Base-by-base conservation (phyloP, 257 asterid genomes). In the Marsdenia floribunda region DNA sequence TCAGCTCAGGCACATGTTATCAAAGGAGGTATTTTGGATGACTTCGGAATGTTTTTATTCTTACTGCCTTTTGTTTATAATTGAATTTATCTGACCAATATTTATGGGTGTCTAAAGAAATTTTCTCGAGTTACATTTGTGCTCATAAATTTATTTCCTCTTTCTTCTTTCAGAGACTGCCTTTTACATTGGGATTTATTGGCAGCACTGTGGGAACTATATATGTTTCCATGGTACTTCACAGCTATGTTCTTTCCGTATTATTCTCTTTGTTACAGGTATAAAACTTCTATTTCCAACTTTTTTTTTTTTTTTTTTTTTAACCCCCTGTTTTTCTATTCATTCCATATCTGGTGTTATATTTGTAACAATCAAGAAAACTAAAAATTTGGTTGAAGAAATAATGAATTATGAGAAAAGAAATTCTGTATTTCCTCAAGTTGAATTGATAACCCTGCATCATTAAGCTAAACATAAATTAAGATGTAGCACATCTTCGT, bases 201-300 rank as follows among this genome's bases (percentile, higher is more conserved):
- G 87, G 96, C 68, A 90, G 91, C 89, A 92, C 90, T 85, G 96
- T 72, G 35, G 92, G 93, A 68, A 92, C 97, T 3, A 73, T 92
- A 22, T 92, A 87, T 59, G 95, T 90, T 42, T 92, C 97, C 63
- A 90, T 92, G 95, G 91, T 92, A 80, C 96, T 88, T 79, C 96
- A 92, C 76, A 90, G 96, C 82, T 92, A 92, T 82, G 61, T 92
- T 74, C 92, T 92, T 54, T 92, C 93, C 52, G 95, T 88, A 60
- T 47, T 92, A 69, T 92, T 90, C 93, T 92, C 97, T 8, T 79
- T 86, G 59, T 71, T 92, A 53, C 96, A 92, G 96, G 97, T 92
- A 86, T 52, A 55, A 19, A 26, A 68, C 52, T 37, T 78, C 38
- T 68, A 24, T 64, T 70, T 78, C 52, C 38, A 60, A 24, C 26